These are phyloP conservation scores for Fusarium xyrophilum DNA, from an alignment of 2,329 filamentous ascomycete species.

Conservation along the genomic window DNA sequence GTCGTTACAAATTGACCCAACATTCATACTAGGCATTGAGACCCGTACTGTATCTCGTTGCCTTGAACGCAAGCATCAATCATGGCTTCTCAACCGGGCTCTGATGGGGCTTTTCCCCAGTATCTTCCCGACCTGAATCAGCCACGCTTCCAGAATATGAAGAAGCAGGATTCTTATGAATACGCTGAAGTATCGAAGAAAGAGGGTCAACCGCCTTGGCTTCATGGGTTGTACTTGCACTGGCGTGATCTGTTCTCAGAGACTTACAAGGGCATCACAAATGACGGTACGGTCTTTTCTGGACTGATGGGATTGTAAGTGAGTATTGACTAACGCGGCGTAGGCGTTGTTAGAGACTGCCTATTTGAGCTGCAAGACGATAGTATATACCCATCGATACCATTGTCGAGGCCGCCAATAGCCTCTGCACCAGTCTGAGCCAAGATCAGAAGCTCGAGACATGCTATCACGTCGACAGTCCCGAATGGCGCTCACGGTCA, in stretches of 20 bases:
- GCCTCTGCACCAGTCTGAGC: neutral
- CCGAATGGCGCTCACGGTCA: conserved; percentile 73
- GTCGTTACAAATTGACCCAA: neutral
- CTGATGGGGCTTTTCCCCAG: neutral
- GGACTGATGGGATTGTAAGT: fast-evolving
- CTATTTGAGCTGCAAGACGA: conserved; percentile 70
- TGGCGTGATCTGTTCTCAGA: conserved; percentile 67
- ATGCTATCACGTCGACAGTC: conserved; percentile 67
- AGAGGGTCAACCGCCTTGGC: conserved; percentile 68
- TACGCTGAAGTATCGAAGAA: conserved; percentile 69
- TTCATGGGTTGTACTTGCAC: conserved; percentile 66
- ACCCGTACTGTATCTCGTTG: neutral
- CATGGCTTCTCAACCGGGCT: neutral
- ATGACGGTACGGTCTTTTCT: conserved; percentile 58
- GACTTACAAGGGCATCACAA: conserved; percentile 75
- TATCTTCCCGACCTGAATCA: neutral
- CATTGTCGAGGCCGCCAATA: conserved; percentile 61
- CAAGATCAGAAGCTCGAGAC: neutral
- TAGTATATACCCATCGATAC: conserved; percentile 61
- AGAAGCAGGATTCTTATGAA: conserved; percentile 66
- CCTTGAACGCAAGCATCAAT: neutral
- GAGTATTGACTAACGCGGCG: fast-evolving
- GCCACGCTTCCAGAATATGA: conserved; percentile 49
- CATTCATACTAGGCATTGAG: no score
- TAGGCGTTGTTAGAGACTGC: conserved; percentile 49